A percentile compares a stretch with the other conserved stretches of the same genome.
Evolutionary conservation across 441 rosid genomes (phyloP).

Genomic region (Raphanus hybrid): DNA sequence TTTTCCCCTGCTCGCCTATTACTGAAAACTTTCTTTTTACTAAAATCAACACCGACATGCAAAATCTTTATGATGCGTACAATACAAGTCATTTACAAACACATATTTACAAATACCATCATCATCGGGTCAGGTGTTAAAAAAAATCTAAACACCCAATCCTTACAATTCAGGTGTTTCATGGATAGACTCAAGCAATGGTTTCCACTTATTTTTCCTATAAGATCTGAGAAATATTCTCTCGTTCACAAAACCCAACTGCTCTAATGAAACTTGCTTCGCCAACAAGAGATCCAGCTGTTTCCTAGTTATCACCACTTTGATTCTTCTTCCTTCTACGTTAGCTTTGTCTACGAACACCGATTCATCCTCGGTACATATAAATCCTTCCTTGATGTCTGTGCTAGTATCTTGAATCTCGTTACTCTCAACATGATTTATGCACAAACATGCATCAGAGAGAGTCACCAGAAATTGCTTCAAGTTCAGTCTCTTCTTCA

Average conservation of each 20-base stretch:
- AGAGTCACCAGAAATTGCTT: conserved; percentile 26
- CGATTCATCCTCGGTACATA: conserved; percentile 5
- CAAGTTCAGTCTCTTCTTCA: conserved; percentile 35
- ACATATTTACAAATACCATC: neutral
- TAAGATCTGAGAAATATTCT: conserved; percentile 1
- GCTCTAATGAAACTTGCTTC: conserved; percentile 35
- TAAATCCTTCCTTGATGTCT: conserved; percentile 15
- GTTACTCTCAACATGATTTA: conserved; percentile 6
- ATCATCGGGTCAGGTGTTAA: neutral
- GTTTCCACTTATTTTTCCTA: conserved; percentile 28
- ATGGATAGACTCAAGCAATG: conserved; percentile 32
- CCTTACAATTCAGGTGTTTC: conserved; percentile 37
- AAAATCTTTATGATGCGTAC: neutral
- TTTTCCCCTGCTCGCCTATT: neutral
- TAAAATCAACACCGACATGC: neutral
- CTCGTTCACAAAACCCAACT: conserved; percentile 14
- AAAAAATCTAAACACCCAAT: conserved; percentile 4
- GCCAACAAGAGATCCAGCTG: conserved; percentile 32
- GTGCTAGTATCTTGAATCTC: conserved; percentile 15
- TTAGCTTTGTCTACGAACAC: neutral
- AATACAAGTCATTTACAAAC: neutral
- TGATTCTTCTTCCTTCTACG: conserved; percentile 28
- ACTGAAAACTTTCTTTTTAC: neutral
- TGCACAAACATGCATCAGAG: conserved; percentile 29
- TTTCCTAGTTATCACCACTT: conserved; percentile 39